Evolutionary conservation across 495 filamentous ascomycete genomes (phyloP), one percentile per base, ranked within the genome.

Genomic region (Aspergillus sparsus): DNA sequence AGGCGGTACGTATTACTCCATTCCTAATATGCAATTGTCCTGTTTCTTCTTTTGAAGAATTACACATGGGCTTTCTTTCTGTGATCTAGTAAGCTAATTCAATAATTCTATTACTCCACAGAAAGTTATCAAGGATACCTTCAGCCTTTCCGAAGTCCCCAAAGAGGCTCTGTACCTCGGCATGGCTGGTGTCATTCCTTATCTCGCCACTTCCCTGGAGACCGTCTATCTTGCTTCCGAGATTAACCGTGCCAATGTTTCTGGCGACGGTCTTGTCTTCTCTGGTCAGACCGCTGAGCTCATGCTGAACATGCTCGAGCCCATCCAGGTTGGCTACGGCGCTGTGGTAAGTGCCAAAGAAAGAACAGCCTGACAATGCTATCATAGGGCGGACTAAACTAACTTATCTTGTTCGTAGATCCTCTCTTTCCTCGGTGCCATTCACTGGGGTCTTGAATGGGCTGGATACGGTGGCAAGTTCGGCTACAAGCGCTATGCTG

Each of bases 381-480:
- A 37, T 10, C 36, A 2, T 18, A 50, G 42, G 7, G 8, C 33
- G 18, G 47, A 42, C 33, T 2, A 57, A 36, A 11, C 50, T 62
- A n/a, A 61, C 33, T 18, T 11, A 4, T 32, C 49, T 16, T 18
- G 41, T 53, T 49, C 42, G 42, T 61, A 90, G 88, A 92, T 97
- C 66, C 87, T 97, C 67, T 96, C 92, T 47, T 98, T 98, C 83
- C 84, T 98, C 21, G 94, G 94, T 50, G 94, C 95, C 37, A 85
- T 97, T 66, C 94, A 98, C 74, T 98, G 95, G 95, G 90, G 90
- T 63, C 76, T 93, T 57, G 89, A 93, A 75, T 92, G 84, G 78
- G 89, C 89, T 57, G 80, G 83, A 60, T 85, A 86, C 80, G 82
- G 93, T 75, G 84, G 93, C 67, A 72, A 83, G 72, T 80, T 85